These are phyloP conservation scores for Boletus vermiculosoides DNA, from an alignment of 768 basidiomycete species.

Conservation along the genomic window DNA sequence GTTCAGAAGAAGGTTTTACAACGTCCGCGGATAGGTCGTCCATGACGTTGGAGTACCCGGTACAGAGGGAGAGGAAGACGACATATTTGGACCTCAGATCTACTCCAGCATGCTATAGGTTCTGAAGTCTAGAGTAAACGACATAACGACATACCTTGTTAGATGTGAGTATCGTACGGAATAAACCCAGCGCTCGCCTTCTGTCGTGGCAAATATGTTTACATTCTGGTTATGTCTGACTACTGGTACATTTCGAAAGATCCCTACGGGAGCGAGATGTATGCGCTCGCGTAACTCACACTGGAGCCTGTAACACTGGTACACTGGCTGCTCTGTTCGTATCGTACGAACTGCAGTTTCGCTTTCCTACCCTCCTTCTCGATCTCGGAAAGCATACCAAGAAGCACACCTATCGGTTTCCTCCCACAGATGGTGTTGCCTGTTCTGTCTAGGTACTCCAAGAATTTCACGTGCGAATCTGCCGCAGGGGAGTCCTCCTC, in stretches of 20 bases:
- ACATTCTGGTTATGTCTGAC: neutral
- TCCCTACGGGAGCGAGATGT: slow-evolving; percentile 50
- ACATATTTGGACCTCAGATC: slow-evolving; percentile 53
- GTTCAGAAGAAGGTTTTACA: neutral
- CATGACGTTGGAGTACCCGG: slow-evolving; percentile 68
- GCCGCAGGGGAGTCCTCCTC: slow-evolving; percentile 42
- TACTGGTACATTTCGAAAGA: slow-evolving; percentile 3
- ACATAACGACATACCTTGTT: neutral
- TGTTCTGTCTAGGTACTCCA: slow-evolving; percentile 65
- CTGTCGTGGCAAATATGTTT: neutral
- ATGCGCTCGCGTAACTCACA: slow-evolving; percentile 96
- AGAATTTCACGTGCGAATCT: slow-evolving; percentile 60
- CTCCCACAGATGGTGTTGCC: slow-evolving; percentile 97
- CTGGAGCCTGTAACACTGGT: slow-evolving; percentile 71
- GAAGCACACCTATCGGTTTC: slow-evolving; percentile 90
- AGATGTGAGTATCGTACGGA: neutral
- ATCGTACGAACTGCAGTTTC: slow-evolving; percentile 79
- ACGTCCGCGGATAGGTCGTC: slow-evolving; percentile 50
- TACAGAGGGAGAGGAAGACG: slow-evolving; percentile 57
- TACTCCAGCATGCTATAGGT: slow-evolving; percentile 20
- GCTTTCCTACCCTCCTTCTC: slow-evolving; percentile 39
- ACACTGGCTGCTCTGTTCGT: slow-evolving; percentile 89
- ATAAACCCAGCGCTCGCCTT: neutral
- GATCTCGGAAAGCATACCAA: slow-evolving; percentile 69
- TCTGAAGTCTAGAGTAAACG: neutral